Conservation (phyloP, 495 filamentous ascomycete species). For the Aspergillus asperescens region DNA sequence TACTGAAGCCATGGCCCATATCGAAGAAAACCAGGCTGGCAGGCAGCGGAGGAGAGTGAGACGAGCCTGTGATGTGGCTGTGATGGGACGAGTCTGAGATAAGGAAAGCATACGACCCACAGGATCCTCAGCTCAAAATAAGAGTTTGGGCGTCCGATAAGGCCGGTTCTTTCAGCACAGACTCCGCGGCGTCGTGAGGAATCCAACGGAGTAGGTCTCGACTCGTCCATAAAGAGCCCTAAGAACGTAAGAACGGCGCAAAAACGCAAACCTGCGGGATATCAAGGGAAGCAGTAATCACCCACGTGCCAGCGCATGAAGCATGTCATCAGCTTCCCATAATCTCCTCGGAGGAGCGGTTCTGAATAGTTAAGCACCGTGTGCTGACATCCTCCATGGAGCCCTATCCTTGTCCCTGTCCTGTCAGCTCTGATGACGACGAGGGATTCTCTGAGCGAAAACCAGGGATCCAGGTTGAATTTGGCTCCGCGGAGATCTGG, state of each 20-base stretch:
- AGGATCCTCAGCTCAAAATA: neutral
- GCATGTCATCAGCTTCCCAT: neutral
- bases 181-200: neutral
- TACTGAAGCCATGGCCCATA: neutral
- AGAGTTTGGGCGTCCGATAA: conserved; percentile 5
- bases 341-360: neutral
- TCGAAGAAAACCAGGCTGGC: neutral
- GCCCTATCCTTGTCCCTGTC: neutral
- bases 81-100: neutral
- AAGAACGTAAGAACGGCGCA: neutral
- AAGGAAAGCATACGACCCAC: conserved; percentile 8
- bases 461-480: neutral
- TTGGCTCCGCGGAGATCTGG: conserved; percentile 5
- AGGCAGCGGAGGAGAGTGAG: neutral
- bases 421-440: neutral
- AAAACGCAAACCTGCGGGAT: neutral
- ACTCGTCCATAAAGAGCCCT: conserved; percentile 1
- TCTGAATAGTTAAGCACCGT: neutral
- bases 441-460: neutral
- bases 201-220: neutral
- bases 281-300: neutral
- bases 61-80: conserved; percentile 1
- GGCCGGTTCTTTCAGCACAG: neutral
- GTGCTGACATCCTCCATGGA: conserved; percentile 1
- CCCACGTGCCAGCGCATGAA: neutral